Percentiles rank a stretch among this genome's conserved stretches.
Conservation (phyloP, 139 green algal species). For the Coelastrella sp. region DNA sequence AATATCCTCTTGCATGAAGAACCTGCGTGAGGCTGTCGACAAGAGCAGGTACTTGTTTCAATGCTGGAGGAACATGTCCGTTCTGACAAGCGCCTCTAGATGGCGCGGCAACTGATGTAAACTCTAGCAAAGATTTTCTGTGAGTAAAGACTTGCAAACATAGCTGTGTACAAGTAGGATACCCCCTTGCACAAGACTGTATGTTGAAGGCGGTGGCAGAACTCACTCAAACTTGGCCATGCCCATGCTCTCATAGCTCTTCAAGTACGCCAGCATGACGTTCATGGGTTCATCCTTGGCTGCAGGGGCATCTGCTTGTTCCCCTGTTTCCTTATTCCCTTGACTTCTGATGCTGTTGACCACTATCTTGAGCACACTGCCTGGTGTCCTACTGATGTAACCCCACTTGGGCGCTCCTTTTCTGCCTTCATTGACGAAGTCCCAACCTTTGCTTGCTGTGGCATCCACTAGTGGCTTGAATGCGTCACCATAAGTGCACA, state of each 20-base stretch:
- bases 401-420: slow-evolving; percentile 47
- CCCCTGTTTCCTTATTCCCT: neutral
- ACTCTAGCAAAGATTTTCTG: too few species aligned
- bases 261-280: slow-evolving; percentile 52
- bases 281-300: slow-evolving; percentile 22
- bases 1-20: too few species aligned
- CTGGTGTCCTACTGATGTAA: slow-evolving; percentile 40
- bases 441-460: slow-evolving; percentile 11
- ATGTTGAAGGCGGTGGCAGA: neutral
- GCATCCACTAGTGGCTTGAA: slow-evolving; percentile 32
- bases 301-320: slow-evolving; percentile 4
- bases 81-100: too few species aligned
- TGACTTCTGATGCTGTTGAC: slow-evolving; percentile 41
- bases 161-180: too few species aligned
- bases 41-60: too few species aligned
- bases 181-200: too few species aligned
- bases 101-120: too few species aligned
- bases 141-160: too few species aligned
- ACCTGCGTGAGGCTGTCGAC: too few species aligned
- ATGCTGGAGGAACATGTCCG: too few species aligned
- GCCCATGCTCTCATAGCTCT: slow-evolving; percentile 55
- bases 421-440: slow-evolving; percentile 49
- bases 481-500: slow-evolving; percentile 49
- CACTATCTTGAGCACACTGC: slow-evolving; percentile 38
- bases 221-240: slow-evolving; percentile 51